Conservation (phyloP, 352 stramenopile genomes). For the Pelagophyceae sp. region DNA sequence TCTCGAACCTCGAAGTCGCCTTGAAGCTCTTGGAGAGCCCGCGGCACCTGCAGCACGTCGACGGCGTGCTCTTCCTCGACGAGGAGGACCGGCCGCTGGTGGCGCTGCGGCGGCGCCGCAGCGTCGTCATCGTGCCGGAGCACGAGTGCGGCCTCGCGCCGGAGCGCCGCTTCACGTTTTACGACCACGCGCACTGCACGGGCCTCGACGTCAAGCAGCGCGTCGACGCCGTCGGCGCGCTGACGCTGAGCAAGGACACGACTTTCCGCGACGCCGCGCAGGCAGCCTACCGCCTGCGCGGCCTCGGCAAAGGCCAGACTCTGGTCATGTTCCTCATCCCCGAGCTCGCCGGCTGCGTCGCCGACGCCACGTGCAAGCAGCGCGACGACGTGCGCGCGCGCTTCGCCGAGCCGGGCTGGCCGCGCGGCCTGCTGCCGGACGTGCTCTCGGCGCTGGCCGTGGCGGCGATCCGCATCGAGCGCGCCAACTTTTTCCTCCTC, state of each 20-base stretch:
- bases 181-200: constrained; percentile 50
- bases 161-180: constrained; percentile 42
- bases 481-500: constrained; percentile 80
- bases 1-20: constrained; percentile 46
- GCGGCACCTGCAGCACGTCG: constrained; percentile 32
- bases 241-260: constrained; percentile 53
- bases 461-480: constrained; percentile 86
- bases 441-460: constrained; percentile 85
- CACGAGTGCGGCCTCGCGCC: constrained; percentile 17
- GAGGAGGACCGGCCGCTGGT: constrained; percentile 23
- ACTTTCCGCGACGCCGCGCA: constrained; percentile 45
- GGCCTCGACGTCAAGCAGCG: constrained; percentile 51
- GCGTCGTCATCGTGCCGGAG: constrained; percentile 54
- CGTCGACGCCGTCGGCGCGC: constrained; percentile 32
- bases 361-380: background rate
- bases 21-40: constrained; percentile 40
- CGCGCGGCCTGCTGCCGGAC: constrained; percentile 32
- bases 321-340: constrained; percentile 75
- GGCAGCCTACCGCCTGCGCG: constrained; percentile 45
- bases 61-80: constrained; percentile 51
- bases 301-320: constrained; percentile 54
- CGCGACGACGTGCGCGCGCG: background rate
- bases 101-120: background rate
- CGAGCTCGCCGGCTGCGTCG: constrained; percentile 40
- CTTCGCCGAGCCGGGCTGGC: background rate